phyloP scores from a whole-genome alignment of 495 filamentous ascomycete species.

The Aspergillus affinis region DNA sequence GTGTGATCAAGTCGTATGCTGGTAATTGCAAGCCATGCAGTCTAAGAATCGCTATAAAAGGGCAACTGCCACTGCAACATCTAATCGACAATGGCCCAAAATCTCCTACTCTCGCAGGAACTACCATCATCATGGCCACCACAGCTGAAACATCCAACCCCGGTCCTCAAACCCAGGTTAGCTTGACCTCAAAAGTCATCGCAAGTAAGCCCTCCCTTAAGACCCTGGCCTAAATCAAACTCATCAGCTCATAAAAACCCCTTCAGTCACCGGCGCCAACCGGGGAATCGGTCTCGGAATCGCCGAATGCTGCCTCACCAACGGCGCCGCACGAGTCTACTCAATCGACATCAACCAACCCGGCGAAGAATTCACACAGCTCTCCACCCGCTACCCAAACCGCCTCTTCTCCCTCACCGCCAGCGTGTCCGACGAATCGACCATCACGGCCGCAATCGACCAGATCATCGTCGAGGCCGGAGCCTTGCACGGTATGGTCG shows the following conservation, averaged over 20 bases:
- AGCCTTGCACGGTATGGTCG: constrained; percentile 38
- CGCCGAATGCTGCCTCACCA: constrained; percentile 41
- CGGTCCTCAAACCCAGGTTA: constrained; percentile 20
- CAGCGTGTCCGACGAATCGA: constrained; percentile 39
- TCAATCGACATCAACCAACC: constrained; percentile 43
- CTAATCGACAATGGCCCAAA: too few species aligned
- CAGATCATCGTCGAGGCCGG: constrained; percentile 33
- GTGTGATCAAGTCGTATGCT: background rate
- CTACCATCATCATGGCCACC: too few species aligned
- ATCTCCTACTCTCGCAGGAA: too few species aligned
- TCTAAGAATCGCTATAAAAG: too few species aligned
- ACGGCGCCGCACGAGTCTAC: constrained; percentile 38
- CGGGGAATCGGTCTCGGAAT: constrained; percentile 39
- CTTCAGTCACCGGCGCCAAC: constrained; percentile 38
- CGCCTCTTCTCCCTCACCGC: constrained; percentile 34
- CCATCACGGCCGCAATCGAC: constrained; percentile 37
- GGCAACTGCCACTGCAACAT: too few species aligned
- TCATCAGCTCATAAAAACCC: constrained; percentile 1
- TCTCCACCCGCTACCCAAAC: constrained; percentile 30
- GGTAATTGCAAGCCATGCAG: too few species aligned
- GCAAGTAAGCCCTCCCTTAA: constrained; percentile 17
- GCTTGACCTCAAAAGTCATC: constrained; percentile 24
- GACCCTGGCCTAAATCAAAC: background rate
- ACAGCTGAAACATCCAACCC: background rate
- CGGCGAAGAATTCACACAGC: constrained; percentile 34